Evolutionary conservation across 2,329 filamentous ascomycete genomes (phyloP).

Genomic region (Epichloe baconii): DNA sequence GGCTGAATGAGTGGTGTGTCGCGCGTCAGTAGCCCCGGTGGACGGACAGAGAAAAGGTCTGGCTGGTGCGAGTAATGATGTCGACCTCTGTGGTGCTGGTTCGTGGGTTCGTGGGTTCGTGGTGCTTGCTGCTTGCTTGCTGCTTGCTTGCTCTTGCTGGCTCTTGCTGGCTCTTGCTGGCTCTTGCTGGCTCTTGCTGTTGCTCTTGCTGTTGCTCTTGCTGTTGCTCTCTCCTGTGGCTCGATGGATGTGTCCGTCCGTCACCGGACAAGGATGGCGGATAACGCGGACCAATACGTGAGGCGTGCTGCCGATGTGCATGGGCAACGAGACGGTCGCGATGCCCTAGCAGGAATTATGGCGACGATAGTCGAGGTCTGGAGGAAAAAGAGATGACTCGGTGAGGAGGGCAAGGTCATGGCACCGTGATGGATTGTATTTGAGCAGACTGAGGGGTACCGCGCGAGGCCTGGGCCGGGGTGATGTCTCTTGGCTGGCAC

Average conservation of each 20-base stretch:
- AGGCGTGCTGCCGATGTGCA: slow-evolving; percentile 12
- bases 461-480: background rate
- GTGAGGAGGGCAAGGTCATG: slow-evolving; percentile 24
- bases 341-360: slow-evolving; percentile 4
- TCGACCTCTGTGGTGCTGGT: background rate
- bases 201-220: background rate
- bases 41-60: background rate
- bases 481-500: slow-evolving; percentile 1
- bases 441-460: slow-evolving; percentile 29
- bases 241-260: slow-evolving; percentile 1
- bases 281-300: slow-evolving; percentile 11
- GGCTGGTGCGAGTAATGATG: background rate
- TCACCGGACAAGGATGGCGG: slow-evolving; percentile 11
- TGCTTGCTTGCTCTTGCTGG: no score
- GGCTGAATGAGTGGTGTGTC: slow-evolving; percentile 1
- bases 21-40: background rate
- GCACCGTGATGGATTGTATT: slow-evolving; percentile 28
- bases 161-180: no score
- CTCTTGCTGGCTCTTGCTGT: background rate
- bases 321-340: slow-evolving; percentile 6
- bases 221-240: background rate
- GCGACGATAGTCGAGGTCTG: slow-evolving; percentile 23
- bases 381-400: slow-evolving; percentile 26
- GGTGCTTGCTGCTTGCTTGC: background rate
- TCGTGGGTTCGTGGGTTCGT: background rate